Evolutionary conservation across 2,329 filamentous ascomycete species (phyloP), one percentile per base, ranked within the genome.

Genomic region (Diaporthe citri): DNA sequence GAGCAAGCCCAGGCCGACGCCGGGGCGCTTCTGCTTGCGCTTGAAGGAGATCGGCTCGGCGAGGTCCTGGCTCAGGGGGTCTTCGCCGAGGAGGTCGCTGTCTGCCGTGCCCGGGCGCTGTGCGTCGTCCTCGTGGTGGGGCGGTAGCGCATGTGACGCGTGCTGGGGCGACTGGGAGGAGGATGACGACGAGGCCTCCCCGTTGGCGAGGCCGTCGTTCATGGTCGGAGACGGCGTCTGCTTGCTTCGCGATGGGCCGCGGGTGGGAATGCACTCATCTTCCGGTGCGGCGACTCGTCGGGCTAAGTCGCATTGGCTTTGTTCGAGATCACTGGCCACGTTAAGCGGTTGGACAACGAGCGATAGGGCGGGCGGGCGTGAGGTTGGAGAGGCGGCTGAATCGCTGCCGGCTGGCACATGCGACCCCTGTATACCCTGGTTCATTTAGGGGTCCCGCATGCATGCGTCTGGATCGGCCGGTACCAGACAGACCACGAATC

Each of bases 31-130:
- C 78, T 90, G 88, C 77, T 90, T 93, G 80, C 93, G 91, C 86
- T 94, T 95, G 85, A 95, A 95, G 46, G 93, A 93, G 71, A 94
- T 84, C 39, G 88, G 86, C 64, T 89, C 86, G 72, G 85, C 83
- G 46, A 89, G 80, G 57, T 86, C 84, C 69, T 86, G 83, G 72
- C 86, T 85, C 74, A 92, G 83, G 28, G 91, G 90, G 80, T 93
- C 91, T 64, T 90, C 86, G 57, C 84, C 85, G 71, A 93, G 85
- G 48, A 90, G 77, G 70, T 83, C 81, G 77, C 76, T 79, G 60
- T 80, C 80, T 73, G 82, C 80, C 48, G 82, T 78, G 78, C 81
- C 78, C 13, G 70, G 69, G 74, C 82, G 82, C 52, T 87, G 81
- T 60, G 85, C 81, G 79, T 87, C 85, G 77, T 87, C 81, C 73